Evolutionary conservation across 2,329 filamentous ascomycete genomes (phyloP).

Genomic region (Alternaria gansuensis): DNA sequence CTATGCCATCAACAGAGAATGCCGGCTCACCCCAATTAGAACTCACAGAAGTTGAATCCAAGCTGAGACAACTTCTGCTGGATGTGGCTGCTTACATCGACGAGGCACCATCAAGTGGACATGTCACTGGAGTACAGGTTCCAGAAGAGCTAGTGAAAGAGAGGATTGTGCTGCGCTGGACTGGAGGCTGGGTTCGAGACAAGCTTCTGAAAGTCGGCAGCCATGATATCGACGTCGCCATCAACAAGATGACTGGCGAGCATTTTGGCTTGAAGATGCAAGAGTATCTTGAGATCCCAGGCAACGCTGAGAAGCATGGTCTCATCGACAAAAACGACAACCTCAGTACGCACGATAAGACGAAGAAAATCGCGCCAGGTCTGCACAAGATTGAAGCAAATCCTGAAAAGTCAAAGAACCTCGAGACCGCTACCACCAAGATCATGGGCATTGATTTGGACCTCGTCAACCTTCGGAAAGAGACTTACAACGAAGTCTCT

Average conservation of each 20-base stretch:
- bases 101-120: conserved; percentile 37
- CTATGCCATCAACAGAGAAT: conserved; percentile 38
- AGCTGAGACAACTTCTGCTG: conserved; percentile 77
- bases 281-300: conserved; percentile 70
- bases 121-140: conserved; percentile 49
- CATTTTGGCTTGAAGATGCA: conserved; percentile 75
- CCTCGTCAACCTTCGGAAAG: conserved; percentile 91
- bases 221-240: conserved; percentile 84
- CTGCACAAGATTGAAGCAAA: conserved; percentile 91
- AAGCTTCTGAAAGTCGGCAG: conserved; percentile 77
- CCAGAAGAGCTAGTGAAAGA: conserved; percentile 58
- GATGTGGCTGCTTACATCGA: conserved; percentile 80
- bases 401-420: conserved; percentile 94
- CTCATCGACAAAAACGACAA: conserved; percentile 54
- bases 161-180: conserved; percentile 73
- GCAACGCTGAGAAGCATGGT: conserved; percentile 69
- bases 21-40: conserved; percentile 53
- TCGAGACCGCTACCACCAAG: conserved; percentile 87
- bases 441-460: conserved; percentile 90
- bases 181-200: conserved; percentile 88
- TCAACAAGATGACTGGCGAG: conserved; percentile 85
- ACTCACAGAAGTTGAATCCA: conserved; percentile 75
- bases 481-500: conserved; percentile 88
- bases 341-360: conserved; percentile 54
- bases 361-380: conserved; percentile 69